These are phyloP conservation scores for Stachybotrys chlorohalonatus DNA, from an alignment of 2,329 filamentous ascomycete genomes.

Conservation along the genomic window DNA sequence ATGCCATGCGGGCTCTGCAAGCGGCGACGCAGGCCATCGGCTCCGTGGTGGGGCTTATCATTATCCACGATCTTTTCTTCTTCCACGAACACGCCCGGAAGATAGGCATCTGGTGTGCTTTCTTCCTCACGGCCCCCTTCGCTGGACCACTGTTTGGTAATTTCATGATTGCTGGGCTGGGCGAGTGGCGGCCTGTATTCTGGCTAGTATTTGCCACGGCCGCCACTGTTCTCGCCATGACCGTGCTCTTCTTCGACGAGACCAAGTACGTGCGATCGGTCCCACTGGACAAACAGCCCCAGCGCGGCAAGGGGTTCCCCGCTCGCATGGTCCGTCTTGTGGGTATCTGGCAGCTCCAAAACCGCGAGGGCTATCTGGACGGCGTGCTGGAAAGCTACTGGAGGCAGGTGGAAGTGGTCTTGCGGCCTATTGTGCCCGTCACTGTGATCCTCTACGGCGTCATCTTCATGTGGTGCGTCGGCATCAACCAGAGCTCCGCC, in stretches of 20 bases:
- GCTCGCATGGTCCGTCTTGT: conserved; percentile 13
- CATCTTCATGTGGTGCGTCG: conserved; percentile 41
- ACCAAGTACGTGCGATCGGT: conserved; percentile 40
- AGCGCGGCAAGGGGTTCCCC: conserved; percentile 14
- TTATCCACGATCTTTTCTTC: conserved; percentile 51
- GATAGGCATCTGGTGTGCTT: conserved; percentile 37
- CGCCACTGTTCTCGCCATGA: conserved; percentile 24
- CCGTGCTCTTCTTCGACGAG: conserved; percentile 30
- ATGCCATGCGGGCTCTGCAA: conserved; percentile 5
- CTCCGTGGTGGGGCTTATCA: conserved; percentile 25
- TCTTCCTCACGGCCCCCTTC: conserved; percentile 33
- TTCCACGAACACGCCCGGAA: conserved; percentile 46
- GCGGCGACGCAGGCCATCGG: conserved; percentile 26
- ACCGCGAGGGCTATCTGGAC: conserved; percentile 9
- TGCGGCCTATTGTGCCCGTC: background rate
- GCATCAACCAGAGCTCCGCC: conserved; percentile 46
- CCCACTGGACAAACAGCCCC: conserved; percentile 22
- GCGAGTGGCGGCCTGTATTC: conserved; percentile 36
- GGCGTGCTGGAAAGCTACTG: background rate
- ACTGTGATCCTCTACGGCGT: conserved; percentile 10
- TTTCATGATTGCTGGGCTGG: conserved; percentile 35
- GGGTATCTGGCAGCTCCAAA: conserved; percentile 6
- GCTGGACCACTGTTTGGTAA: conserved; percentile 34
- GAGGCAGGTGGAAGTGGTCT: background rate
- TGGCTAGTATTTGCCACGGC: conserved; percentile 36